Evolutionary conservation across 441 rosid genomes (phyloP), one percentile per base, ranked within the genome.

Genomic region (Bocquillonia castaneifolia): DNA sequence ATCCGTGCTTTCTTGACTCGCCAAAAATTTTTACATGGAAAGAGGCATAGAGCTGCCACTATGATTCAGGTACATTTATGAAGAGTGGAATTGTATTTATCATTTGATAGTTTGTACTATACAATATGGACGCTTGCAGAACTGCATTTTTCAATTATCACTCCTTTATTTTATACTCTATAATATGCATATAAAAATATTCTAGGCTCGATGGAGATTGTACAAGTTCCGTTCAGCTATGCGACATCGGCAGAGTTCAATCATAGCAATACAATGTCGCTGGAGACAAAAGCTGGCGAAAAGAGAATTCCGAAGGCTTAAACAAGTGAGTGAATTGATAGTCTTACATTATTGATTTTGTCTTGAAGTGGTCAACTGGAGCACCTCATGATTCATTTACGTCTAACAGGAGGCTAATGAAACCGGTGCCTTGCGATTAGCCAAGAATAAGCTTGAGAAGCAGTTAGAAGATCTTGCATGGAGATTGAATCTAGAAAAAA

Each of bases 361-460:
- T 20, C 36, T 10, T 5, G 25, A 53, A 66, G 58, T 59, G 70
- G 70, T 68, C 47, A 60, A 54, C 22, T 32, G 50, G 18, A 52
- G 57, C 59, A 69, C 56, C 22, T 50, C 47, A 50, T 10, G 42
- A 29, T 71, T 54, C 37, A 29, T 75, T 64, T 66, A 59, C 67
- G 59, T 26, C 64, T 73, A 75, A 68, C 87, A 92, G 97, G 96
- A 82, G 78, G 98, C 97, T 72, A 88, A 87, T 81, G 99, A 92
- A 84, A 66, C 97, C 13, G 98, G 99, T 77, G 98, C 98, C 40
- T 78, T 92, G 79, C 94, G 92, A 39, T 72, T 87, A 80, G 99
- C 98, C 47, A 94, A 94, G 86, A 86, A 61, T 84, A 92, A 94
- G 76, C 97, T 94, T 80, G 97, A 94, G 86, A 90, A 89, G 84